Percentiles rank a stretch among this genome's conserved stretches.
phyloP scores from a whole-genome alignment of 2,329 filamentous ascomycete species.

The Fusarium temperatum region DNA sequence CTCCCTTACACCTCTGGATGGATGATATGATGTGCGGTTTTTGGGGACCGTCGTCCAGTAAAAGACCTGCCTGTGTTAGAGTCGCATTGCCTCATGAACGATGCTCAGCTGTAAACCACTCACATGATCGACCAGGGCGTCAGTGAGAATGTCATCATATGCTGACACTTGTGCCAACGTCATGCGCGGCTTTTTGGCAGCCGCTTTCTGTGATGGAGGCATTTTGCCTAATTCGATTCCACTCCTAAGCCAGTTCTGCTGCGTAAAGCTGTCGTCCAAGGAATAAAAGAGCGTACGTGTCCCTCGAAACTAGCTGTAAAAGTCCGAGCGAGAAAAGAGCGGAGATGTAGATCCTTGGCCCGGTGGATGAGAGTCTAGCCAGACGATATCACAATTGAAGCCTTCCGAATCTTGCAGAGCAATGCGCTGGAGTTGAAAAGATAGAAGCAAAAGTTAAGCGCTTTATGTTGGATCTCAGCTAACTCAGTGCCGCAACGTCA shows the following conservation, averaged over 20 bases:
- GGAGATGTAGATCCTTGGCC: conserved; percentile 15
- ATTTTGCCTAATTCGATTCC: conserved; percentile 36
- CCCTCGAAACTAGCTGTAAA: conserved; percentile 20
- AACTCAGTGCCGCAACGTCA: conserved; percentile 41
- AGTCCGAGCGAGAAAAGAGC: conserved; percentile 24
- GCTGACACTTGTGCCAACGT: conserved; percentile 87
- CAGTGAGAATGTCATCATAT: conserved; percentile 96
- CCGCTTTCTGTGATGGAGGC: conserved; percentile 49
- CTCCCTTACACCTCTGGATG: conserved; percentile 79
- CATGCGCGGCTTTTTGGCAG: conserved; percentile 73
- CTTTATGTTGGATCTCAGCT: conserved; percentile 36
- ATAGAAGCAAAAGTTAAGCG: conserved; percentile 19
- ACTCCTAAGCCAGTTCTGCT: background rate
- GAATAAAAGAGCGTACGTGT: conserved; percentile 38
- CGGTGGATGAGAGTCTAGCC: background rate
- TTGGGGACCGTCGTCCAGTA: conserved; percentile 98
- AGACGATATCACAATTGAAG: background rate
- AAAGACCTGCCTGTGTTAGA: conserved; percentile 67
- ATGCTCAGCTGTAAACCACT: conserved; percentile 49
- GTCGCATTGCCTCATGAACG: conserved; percentile 8
- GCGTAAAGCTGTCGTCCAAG: background rate
- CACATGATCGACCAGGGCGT: conserved; percentile 95
- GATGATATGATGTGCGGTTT: conserved; percentile 86
- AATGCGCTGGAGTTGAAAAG: conserved; percentile 1
- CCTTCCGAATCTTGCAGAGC: background rate